Conservation (phyloP, 2,329 filamentous ascomycete genomes). For the Nectriaceae sp. region DNA sequence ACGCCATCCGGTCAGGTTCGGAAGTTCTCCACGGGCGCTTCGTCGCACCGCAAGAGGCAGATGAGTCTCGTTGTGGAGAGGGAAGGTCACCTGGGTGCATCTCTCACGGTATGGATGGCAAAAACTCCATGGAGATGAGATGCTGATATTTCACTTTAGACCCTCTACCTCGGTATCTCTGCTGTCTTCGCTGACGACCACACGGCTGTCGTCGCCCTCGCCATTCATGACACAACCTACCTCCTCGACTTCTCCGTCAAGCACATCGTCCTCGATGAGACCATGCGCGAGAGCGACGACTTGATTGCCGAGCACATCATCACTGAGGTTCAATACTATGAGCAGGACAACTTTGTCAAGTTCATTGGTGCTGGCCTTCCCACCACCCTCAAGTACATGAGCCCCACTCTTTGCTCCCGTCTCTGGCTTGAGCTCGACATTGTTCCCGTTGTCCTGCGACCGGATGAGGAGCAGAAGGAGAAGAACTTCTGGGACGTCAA, state of each 20-base stretch:
- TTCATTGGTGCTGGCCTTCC: slow-evolving; percentile 75
- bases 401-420: slow-evolving; percentile 66
- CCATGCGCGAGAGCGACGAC: slow-evolving; percentile 42
- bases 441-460: slow-evolving; percentile 66
- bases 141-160: slow-evolving; percentile 36
- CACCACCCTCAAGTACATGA: slow-evolving; percentile 56
- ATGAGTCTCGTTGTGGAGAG: slow-evolving; percentile 48
- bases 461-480: slow-evolving; percentile 45
- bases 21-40: slow-evolving; percentile 47
- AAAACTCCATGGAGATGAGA: no score
- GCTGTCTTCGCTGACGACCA: slow-evolving; percentile 52
- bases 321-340: slow-evolving; percentile 57
- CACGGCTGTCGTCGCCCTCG: slow-evolving; percentile 63
- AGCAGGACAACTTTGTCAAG: slow-evolving; percentile 68
- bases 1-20: slow-evolving; percentile 29
- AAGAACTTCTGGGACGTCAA: slow-evolving; percentile 54
- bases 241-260: slow-evolving; percentile 71
- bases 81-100: slow-evolving; percentile 45
- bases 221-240: slow-evolving; percentile 74
- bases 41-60: slow-evolving; percentile 47
- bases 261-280: slow-evolving; percentile 49
- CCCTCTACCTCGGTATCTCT: slow-evolving; percentile 64
- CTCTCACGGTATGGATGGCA: slow-evolving; percentile 44
- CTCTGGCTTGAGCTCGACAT: slow-evolving; percentile 79
- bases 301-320: slow-evolving; percentile 63